Conservation (phyloP, 78 protist species). For the Trichosphaerium sp. region DNA sequence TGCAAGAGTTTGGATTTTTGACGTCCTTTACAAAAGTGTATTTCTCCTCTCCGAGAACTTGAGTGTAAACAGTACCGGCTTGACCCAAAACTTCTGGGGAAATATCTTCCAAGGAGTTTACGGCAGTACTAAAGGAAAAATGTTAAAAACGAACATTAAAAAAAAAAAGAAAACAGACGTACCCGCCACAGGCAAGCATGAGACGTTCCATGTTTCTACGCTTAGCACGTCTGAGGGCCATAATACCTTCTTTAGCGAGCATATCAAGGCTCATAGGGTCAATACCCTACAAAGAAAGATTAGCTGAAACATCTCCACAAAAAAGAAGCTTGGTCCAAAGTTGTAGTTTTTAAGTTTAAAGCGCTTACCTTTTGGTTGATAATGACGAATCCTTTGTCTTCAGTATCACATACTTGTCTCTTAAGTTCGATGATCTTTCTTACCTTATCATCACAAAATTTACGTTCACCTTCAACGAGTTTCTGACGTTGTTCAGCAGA, state of each 20-base stretch:
- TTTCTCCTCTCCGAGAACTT: conserved; percentile 94
- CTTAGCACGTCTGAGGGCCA: conserved; percentile 97
- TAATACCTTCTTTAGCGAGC: conserved; percentile 90
- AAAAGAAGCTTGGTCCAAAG: no score
- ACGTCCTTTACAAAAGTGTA: conserved; percentile 97
- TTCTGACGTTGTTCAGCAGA: conserved; percentile 81
- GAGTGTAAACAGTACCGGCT: conserved; percentile 91
- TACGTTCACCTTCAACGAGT: conserved; percentile 93
- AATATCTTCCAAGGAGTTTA: conserved; percentile 91
- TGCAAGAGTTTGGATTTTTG: conserved; percentile 87
- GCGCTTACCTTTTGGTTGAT: conserved; percentile 99
- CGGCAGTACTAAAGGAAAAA: conserved; percentile 96
- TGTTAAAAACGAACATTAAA: conserved; percentile 16
- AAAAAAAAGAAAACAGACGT: neutral
- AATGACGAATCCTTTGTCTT: conserved; percentile 71
- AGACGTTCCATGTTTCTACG: conserved; percentile 94
- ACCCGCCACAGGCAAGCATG: no score
- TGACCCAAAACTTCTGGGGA: conserved; percentile 72
- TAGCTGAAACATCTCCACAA: no score
- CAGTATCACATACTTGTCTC: conserved; percentile 58
- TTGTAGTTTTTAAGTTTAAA: no score
- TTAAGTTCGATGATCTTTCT: conserved; percentile 84
- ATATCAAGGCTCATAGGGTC: conserved; percentile 95
- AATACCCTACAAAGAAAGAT: no score
- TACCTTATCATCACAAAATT: conserved; percentile 79